Base-by-base conservation (phyloP, 805 yeast genomes). In the Torulaspora maleeae region DNA sequence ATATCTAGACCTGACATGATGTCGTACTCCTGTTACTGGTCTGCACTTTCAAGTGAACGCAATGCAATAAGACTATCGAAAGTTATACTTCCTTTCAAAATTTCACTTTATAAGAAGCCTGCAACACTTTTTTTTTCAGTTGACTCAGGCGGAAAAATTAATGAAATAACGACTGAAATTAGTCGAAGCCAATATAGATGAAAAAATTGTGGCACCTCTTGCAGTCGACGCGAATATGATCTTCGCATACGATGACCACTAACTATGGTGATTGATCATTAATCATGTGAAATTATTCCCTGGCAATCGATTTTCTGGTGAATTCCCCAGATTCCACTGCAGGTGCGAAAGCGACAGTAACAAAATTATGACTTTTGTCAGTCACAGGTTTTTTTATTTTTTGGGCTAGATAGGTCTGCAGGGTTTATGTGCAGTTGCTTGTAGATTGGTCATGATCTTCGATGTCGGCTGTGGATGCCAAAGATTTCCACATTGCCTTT, bases 1-100 rank as follows among this genome's bases (percentile, higher is more conserved):
- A 84, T 83, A 63, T 83, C 83, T 66, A 80, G 81, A 43, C 87
- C 86, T 33, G 80, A 69, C 91, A 84, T 84, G 54, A 27, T 44
- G 22, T 39, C 34, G n/a, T 27, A 17, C 16, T 30, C 40, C 38
- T 30, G 20, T 24, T 39, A 11, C 27, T 17, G 22, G 24, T 20
- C 15, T 29, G 33, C 29, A 34, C 34, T 22, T 16, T 11, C n/a
- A 17, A 15, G 11, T 15, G 30, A 12, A 15, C 27, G 9, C 25
- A 30, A 20, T 13, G 20, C 3, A 33, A 12, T 12, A 19, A 13
- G 11, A 33, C 12, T 13, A 24, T 7, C 15, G 5, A 7, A 27
- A 37, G 19, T 16, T 27, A 19, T 15, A 13, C 13, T 6, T 35
- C 9, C 27, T 25, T 35, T 22, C 9, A 35, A 35, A 35, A 35